A percentile compares a stretch with the other conserved stretches of the same genome.
Conservation (phyloP, 176 grass and related monocot genomes). For the Pharus latifolius region DNA sequence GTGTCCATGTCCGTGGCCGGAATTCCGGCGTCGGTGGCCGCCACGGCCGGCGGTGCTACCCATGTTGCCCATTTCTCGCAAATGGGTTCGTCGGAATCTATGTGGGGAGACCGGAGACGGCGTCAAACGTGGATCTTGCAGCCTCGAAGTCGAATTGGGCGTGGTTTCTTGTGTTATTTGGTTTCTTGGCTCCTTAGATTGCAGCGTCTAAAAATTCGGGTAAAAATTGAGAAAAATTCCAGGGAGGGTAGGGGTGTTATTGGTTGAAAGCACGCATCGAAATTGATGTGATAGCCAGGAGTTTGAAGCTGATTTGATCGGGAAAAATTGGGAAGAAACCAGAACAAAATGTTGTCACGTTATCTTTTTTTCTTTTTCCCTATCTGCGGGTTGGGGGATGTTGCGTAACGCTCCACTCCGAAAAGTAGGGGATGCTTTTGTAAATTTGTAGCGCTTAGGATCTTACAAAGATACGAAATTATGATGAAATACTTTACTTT, state of each 20-base stretch:
- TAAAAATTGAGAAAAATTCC: neutral
- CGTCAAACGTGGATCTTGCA: neutral
- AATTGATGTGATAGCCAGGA: neutral
- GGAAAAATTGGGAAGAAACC: neutral
- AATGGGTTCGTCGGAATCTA: neutral
- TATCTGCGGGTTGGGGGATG: neutral
- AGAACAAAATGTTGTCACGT: neutral
- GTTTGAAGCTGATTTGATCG: neutral
- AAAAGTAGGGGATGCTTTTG: neutral
- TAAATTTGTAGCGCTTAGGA: too few relatives aligned
- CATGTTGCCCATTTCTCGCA: neutral
- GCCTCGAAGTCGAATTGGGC: neutral
- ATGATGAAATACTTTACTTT: too few relatives aligned
- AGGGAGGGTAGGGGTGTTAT: neutral
- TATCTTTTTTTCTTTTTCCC: neutral
- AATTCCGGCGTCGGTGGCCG: slow-evolving; percentile 15
- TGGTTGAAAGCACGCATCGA: neutral
- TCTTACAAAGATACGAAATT: neutral
- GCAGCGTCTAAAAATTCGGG: neutral
- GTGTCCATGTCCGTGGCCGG: slow-evolving; percentile 17
- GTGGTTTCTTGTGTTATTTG: neutral
- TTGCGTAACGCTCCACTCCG: slow-evolving; percentile 1
- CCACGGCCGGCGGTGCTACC: neutral
- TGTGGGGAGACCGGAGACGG: neutral
- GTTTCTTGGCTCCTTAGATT: neutral